phyloP scores from a whole-genome alignment of 306 rosid genomes.

The Pueraria montana region DNA sequence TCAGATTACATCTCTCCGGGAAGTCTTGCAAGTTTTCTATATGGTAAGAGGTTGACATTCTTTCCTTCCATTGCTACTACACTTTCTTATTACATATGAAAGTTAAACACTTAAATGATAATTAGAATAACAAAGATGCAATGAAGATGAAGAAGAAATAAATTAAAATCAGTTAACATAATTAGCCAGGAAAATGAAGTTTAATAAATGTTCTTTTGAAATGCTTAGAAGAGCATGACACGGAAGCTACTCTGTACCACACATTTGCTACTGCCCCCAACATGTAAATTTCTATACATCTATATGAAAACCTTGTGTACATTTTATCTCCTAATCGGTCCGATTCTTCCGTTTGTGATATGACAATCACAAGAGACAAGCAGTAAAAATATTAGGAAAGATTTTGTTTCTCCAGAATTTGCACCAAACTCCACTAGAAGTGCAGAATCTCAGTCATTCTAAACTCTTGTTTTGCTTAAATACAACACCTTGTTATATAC shows the following conservation, averaged over 20 bases:
- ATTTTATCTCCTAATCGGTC: not conserved
- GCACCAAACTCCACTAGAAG: not conserved
- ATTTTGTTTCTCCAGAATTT: not conserved
- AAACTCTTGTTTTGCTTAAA: not conserved
- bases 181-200: not conserved
- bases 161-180: no score
- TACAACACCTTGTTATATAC: no score
- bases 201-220: no score
- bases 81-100: not conserved
- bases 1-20: conserved; percentile 79
- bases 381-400: not conserved
- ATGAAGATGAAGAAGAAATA: not conserved
- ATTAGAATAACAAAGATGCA: not conserved
- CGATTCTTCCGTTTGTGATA: not conserved
- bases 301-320: not conserved
- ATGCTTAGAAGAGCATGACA: not conserved
- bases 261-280: not conserved
- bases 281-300: no score
- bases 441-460: not conserved
- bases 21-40: conserved; percentile 79
- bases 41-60: conserved; percentile 60
- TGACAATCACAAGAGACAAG: no score
- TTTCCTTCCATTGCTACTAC: conserved; percentile 10
- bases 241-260: not conserved
- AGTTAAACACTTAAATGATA: not conserved